These are phyloP conservation scores for Salix purpurea DNA, from an alignment of 345 rosid genomes.

Conservation along the genomic window DNA sequence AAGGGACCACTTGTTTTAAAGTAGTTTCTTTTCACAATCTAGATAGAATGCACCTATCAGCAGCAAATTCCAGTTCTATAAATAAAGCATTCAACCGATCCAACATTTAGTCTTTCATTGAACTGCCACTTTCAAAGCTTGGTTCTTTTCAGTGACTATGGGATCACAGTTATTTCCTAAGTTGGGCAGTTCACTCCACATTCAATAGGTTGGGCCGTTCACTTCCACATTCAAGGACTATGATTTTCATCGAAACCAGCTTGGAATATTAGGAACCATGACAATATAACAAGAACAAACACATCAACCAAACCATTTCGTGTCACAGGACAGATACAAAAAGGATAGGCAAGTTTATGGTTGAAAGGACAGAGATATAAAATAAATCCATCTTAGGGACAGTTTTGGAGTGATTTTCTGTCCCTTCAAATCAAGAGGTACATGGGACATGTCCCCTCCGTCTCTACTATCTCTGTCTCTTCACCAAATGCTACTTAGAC, in stretches of 20 bases:
- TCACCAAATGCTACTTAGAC: not conserved
- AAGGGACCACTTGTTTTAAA: no score
- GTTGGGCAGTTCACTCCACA: no score
- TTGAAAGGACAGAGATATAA: not conserved
- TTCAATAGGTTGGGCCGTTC: no score
- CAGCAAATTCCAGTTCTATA: not conserved
- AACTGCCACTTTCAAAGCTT: not conserved
- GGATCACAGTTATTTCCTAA: not conserved
- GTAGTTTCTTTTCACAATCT: not conserved
- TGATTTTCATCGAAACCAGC: not conserved
- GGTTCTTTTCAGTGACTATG: not conserved
- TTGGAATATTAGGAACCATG: not conserved
- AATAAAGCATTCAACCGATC: not conserved
- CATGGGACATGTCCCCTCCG: not conserved
- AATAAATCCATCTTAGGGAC: not conserved
- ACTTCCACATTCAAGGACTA: no score
- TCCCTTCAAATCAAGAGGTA: not conserved
- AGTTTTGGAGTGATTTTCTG: not conserved
- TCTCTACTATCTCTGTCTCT: not conserved
- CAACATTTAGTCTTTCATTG: not conserved
- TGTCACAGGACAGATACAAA: not conserved
- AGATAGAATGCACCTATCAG: not conserved
- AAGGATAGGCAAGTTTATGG: not conserved
- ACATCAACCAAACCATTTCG: no score
- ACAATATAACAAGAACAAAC: not conserved